Evolutionary conservation across 2,329 filamentous ascomycete genomes (phyloP).

Genomic region (Phoma sp.): DNA sequence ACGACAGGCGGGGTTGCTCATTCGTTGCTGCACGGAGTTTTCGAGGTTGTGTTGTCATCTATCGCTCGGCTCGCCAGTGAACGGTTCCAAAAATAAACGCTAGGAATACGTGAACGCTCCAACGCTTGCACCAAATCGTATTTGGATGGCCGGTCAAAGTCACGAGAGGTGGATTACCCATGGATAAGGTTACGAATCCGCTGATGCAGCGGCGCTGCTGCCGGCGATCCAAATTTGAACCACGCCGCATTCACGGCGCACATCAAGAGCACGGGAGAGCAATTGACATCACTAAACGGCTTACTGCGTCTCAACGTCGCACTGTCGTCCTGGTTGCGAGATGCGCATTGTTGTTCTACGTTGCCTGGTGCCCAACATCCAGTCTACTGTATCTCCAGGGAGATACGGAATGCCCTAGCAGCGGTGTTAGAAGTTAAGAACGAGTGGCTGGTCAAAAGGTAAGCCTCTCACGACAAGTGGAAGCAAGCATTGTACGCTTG

Average conservation of each 20-base stretch:
- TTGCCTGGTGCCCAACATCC: neutral
- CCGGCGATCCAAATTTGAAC: conserved; percentile 17
- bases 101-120: conserved; percentile 19
- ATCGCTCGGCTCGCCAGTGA: conserved; percentile 1
- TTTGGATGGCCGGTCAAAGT: conserved; percentile 9
- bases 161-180: conserved; percentile 17
- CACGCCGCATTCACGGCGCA: neutral
- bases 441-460: conserved; percentile 7
- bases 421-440: neutral
- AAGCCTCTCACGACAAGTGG: neutral
- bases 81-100: conserved; percentile 2
- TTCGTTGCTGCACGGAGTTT: conserved; percentile 26
- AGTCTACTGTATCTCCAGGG: neutral
- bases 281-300: neutral
- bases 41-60: conserved; percentile 23
- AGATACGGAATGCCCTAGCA: conserved; percentile 10
- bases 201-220: conserved; percentile 10
- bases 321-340: conserved; percentile 12
- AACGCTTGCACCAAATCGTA: conserved; percentile 24
- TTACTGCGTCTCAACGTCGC: conserved; percentile 4
- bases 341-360: conserved; percentile 8
- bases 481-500: neutral
- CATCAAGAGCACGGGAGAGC: neutral
- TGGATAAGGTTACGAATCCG: conserved; percentile 14
- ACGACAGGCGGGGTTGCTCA: conserved; percentile 32